phyloP scores from a whole-genome alignment of 352 stramenopile species.

The Globisporangium middletonii region DNA sequence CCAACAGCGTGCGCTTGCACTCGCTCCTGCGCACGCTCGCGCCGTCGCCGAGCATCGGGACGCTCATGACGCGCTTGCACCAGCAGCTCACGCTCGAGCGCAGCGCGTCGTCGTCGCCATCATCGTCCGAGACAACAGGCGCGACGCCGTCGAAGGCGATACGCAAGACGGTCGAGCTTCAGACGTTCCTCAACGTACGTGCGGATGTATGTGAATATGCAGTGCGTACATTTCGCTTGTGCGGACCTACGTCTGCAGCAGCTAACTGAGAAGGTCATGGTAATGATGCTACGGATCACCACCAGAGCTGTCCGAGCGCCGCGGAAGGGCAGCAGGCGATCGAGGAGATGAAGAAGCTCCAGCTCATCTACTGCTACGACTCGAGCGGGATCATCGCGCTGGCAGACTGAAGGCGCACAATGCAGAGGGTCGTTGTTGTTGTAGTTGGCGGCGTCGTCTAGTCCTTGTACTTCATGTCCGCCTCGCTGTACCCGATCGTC shows the following conservation, averaged over 20 bases:
- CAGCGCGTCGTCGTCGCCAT: conserved; percentile 2
- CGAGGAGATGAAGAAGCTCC: conserved; percentile 71
- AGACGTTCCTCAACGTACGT: conserved; percentile 60
- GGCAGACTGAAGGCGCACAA: conserved; percentile 30
- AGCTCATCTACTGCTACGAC: conserved; percentile 80
- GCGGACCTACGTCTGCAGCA: conserved; percentile 17
- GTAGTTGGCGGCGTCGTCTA: conserved; percentile 15
- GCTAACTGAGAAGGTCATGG: conserved; percentile 11
- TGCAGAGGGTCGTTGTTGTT: no score
- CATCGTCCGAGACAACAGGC: conserved; percentile 4
- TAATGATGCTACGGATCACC: conserved; percentile 1
- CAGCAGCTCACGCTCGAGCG: conserved; percentile 51
- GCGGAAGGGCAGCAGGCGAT: conserved; percentile 69
- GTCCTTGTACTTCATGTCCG: conserved; percentile 89
- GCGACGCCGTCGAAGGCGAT: conserved; percentile 11
- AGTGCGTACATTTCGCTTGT: background rate
- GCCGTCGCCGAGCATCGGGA: conserved; percentile 46
- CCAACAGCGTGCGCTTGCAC: conserved; percentile 46
- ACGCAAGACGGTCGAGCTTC: conserved; percentile 60
- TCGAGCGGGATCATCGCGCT: conserved; percentile 68
- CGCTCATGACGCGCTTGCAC: conserved; percentile 69
- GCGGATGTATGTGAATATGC: conserved; percentile 6
- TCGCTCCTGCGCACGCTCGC: conserved; percentile 64
- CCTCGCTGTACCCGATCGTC: conserved; percentile 94
- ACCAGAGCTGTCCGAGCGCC: conserved; percentile 64